Base-by-base conservation (phyloP, 768 basidiomycete genomes). In the Pisolithus marmoratus region DNA sequence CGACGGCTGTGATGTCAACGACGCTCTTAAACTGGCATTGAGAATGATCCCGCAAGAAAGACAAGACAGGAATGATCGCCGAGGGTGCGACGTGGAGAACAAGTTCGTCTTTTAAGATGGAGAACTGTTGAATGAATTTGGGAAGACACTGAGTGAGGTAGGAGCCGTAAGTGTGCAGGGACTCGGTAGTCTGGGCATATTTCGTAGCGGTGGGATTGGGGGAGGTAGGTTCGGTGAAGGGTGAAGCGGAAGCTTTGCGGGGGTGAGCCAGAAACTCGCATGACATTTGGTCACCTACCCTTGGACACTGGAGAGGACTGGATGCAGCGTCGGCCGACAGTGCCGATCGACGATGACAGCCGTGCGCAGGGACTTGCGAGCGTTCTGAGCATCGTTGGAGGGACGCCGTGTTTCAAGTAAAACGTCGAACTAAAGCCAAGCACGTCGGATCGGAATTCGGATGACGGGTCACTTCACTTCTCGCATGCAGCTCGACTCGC, bases 61-160 rank as follows among this genome's bases (percentile, higher is more conserved):
- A 87, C 58, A 96, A 76, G 46, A 92, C 85, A 19, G 92, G 94
- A 41, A 91, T 68, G 65, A 96, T 73, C 51, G 80, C 90, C 34
- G 83, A 77, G 17, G 95, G 95, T 0, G 85, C 77, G 68, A 86
- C 76, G 74, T 97, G 94, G 49, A 98, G 78, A 23, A 88, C 85
- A 54, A 98, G 77, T 70, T 98, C 96, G 69, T 97, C 96, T 77
- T 92, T 92, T 69, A 92, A 82, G 43, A 98, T 90, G 11, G 92
- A 92, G 77, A 95, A 97, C 70, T 98, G 96, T 71, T 98, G 95
- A 65, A 99, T 83, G 75, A 84, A 96, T 75, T 96, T 98, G 49
- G 95, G 95, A 22, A 98, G 83, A 65, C 88, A 92, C 63, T 94
- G 90, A 46, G 80, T 85, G 61, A 97, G 78, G 73, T 96, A 97